Conservation (phyloP, 2,329 filamentous ascomycete genomes). For the Trichoderma guizhouense region DNA sequence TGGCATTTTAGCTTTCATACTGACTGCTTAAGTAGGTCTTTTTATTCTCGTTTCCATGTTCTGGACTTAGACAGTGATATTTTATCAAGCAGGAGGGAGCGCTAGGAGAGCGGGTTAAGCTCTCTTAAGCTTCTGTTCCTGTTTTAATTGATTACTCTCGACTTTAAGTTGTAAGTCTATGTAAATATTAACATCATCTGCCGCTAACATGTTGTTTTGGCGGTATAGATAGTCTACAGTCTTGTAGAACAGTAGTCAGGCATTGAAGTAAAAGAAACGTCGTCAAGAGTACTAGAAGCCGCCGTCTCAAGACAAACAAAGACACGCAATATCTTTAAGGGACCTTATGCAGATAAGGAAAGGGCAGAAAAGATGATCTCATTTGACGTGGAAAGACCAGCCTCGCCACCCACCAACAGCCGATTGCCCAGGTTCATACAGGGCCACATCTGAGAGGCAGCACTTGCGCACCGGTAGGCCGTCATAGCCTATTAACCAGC, state of each 20-base stretch:
- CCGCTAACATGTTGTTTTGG: neutral
- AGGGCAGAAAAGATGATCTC: neutral
- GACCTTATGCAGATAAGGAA: neutral
- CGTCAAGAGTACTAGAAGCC: neutral
- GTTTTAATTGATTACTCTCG: neutral
- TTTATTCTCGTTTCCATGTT: neutral
- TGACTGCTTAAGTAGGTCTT: neutral
- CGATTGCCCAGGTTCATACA: neutral
- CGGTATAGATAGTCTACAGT: neutral
- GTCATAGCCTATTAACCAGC: neutral
- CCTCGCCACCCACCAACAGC: neutral
- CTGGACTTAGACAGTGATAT: no score
- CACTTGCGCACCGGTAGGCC: neutral
- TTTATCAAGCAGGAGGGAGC: no score
- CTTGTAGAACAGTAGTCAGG: neutral
- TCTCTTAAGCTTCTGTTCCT: neutral
- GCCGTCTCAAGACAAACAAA: neutral
- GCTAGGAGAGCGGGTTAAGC: neutral
- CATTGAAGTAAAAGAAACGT: neutral
- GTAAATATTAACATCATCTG: neutral
- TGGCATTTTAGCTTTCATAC: neutral
- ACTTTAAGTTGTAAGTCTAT: neutral
- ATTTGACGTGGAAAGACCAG: neutral
- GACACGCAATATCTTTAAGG: neutral
- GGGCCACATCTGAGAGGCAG: neutral